Base-by-base conservation (phyloP, 108 stramenopile genomes). In the Nitzschia sp. region DNA sequence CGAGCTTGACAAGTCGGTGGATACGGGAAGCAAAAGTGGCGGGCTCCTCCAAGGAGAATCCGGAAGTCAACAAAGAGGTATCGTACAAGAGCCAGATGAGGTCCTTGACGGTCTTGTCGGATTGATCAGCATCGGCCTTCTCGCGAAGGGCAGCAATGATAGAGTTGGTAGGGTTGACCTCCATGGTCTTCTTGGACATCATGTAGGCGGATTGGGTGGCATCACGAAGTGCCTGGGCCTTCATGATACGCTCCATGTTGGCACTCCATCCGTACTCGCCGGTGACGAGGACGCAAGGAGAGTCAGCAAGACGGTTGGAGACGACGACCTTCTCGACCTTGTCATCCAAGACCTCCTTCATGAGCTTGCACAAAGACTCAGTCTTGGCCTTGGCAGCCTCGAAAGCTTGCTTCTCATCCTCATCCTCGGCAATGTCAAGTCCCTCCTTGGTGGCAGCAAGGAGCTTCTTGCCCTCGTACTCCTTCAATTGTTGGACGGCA, bases 201-300 rank as follows among this genome's bases (percentile, higher is more conserved):
- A 99, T 99, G 96, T 99, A 99, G 29, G 96, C 88, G 40, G 92
- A 92, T 67, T 97, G 96, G 69, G 94, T 86, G 21, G 95, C 83
- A 84, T 99, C 99, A 64, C 99, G 96, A 43, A 99, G 96, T 37
- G 99, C 98, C 87, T 99, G 99, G 9, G 99, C 99, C 86, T 99
- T 99, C 99, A 99, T 99, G 84, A 99, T 98, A 75, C 97, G 97
- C 85, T 99, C 99, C 99, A 99, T 99, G 88, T 98, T 98, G 70
- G 99, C 99, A 59, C 96, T 92, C 99, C 99, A 99, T 60, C 99
- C 99, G 78, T 96, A 99, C 82, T 99, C 99, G 22, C 99, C 99
- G 22, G 99, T 99, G 10, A 98, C 98, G 37, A 99, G 94, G 53
- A 89, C 89, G 83, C 99, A 99, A 40, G 99, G 99, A 51, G 95